Evolutionary conservation across 257 asterid genomes (phyloP).

Genomic region (Solanum arcanum): DNA sequence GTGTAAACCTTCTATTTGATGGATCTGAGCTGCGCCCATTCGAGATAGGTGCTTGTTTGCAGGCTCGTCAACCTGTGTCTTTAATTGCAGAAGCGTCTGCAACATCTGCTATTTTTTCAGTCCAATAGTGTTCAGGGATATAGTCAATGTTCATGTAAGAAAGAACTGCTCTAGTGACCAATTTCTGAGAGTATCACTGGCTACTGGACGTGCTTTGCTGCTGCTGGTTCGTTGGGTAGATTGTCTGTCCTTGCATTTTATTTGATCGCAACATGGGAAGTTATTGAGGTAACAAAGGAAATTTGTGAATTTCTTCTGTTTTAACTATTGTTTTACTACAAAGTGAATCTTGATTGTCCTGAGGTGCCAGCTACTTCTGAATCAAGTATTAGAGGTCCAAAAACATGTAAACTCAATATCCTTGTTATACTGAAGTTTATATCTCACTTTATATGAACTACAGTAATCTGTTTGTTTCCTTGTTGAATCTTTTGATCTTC

Average conservation of each 20-base stretch:
- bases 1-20: slow-evolving; percentile 88
- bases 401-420: not conserved
- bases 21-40: slow-evolving; percentile 86
- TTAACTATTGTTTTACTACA: not conserved
- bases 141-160: not conserved
- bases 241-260: not conserved
- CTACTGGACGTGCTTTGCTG: not conserved
- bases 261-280: not conserved
- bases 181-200: not conserved
- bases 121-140: slow-evolving; percentile 20
- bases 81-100: slow-evolving; percentile 89
- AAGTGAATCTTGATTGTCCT: not conserved
- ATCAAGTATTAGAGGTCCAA: not conserved
- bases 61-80: slow-evolving; percentile 93
- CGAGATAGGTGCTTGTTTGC: slow-evolving; percentile 93
- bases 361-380: not conserved
- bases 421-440: not conserved
- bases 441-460: not conserved
- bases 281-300: not conserved
- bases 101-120: slow-evolving; percentile 55
- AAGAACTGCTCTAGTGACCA: not conserved
- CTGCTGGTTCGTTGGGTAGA: not conserved
- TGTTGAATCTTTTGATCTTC: not conserved
- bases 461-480: not conserved
- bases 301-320: not conserved